phyloP scores from a whole-genome alignment of 2,329 filamentous ascomycete species.

The Chaetothyriales sp. region DNA sequence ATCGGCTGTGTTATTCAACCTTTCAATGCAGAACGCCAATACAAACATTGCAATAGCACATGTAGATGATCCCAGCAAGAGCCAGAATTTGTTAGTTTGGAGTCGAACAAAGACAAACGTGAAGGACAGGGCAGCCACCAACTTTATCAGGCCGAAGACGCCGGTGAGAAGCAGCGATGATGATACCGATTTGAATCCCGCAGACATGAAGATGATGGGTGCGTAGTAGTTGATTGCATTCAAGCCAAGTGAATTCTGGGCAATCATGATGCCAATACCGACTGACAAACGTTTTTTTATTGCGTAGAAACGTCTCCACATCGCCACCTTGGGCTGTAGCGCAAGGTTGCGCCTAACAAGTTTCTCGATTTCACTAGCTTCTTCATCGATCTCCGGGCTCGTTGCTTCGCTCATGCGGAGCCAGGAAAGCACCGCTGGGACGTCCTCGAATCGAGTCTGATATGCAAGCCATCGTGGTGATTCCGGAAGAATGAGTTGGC shows the following conservation, averaged over 20 bases:
- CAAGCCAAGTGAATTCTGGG: conserved; percentile 8
- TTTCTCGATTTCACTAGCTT: conserved; percentile 2
- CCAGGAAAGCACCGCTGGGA: conserved; percentile 26
- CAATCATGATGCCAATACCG: conserved; percentile 8
- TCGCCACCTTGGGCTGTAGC: background rate
- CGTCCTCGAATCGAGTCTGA: conserved; percentile 35
- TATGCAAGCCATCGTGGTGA: conserved; percentile 41
- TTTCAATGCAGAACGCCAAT: conserved; percentile 5
- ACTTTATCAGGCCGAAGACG: conserved; percentile 9
- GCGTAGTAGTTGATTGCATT: conserved; percentile 11
- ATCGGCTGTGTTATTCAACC: background rate
- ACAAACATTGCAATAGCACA: conserved; percentile 9
- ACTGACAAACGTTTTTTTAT: conserved; percentile 5
- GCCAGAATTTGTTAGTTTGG: conserved; percentile 8
- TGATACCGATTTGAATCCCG: conserved; percentile 7
- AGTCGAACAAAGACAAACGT: conserved; percentile 11
- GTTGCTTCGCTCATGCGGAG: conserved; percentile 22
- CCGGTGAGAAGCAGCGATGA: conserved; percentile 8
- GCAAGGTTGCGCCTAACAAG: background rate
- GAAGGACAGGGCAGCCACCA: conserved; percentile 5
- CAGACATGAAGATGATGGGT: conserved; percentile 9
- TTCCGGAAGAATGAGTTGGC: conserved; percentile 38
- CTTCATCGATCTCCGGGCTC: conserved; percentile 14
- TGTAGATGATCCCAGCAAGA: conserved; percentile 5
- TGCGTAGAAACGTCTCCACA: conserved; percentile 7